Percentiles rank a stretch among this genome's conserved stretches.
These are phyloP conservation scores for Fusarium redolens DNA, from an alignment of 2,329 filamentous ascomycete species.

Conservation along the genomic window DNA sequence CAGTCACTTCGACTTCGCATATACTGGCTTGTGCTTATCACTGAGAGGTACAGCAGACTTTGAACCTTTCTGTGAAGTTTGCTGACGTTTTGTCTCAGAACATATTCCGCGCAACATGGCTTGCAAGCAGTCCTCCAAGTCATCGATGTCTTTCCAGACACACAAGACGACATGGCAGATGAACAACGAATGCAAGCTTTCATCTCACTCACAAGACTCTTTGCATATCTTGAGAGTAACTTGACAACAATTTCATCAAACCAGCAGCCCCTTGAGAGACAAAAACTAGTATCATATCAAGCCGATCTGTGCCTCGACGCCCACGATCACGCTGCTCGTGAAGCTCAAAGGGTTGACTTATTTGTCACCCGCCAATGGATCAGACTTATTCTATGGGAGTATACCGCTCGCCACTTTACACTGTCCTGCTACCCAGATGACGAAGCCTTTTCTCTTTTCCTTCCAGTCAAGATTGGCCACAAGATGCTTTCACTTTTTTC, in stretches of 20 bases:
- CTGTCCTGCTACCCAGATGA: constrained; percentile 42
- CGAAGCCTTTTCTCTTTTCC: constrained; percentile 42
- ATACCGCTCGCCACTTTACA: constrained; percentile 42
- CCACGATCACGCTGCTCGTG: constrained; percentile 29
- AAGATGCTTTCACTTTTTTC: constrained; percentile 43
- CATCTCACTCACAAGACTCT: constrained; percentile 37
- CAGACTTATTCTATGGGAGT: constrained; percentile 44
- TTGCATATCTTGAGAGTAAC: constrained; percentile 40
- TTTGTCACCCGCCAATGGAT: constrained; percentile 47
- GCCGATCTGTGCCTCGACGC: constrained; percentile 30
- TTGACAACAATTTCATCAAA: constrained; percentile 32
- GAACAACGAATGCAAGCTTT: constrained; percentile 36
- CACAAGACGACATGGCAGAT: constrained; percentile 31
- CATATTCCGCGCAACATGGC: constrained; percentile 40
- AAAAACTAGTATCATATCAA: constrained; percentile 39
- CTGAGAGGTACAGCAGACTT: constrained; percentile 17
- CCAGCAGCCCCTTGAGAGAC: constrained; percentile 31
- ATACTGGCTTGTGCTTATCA: constrained; percentile 45
- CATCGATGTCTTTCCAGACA: constrained; percentile 36
- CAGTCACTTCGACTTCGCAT: constrained; percentile 35
- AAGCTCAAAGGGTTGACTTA: constrained; percentile 43
- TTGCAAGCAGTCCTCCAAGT: constrained; percentile 38
- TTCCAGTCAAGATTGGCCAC: constrained; percentile 43
- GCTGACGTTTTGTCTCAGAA: constrained; percentile 11
- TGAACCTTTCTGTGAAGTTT: rapidly evolving